Evolutionary conservation across 129 eudicot species (phyloP), one percentile per base, ranked within the genome.

Genomic region (Flaveria bidentis): DNA sequence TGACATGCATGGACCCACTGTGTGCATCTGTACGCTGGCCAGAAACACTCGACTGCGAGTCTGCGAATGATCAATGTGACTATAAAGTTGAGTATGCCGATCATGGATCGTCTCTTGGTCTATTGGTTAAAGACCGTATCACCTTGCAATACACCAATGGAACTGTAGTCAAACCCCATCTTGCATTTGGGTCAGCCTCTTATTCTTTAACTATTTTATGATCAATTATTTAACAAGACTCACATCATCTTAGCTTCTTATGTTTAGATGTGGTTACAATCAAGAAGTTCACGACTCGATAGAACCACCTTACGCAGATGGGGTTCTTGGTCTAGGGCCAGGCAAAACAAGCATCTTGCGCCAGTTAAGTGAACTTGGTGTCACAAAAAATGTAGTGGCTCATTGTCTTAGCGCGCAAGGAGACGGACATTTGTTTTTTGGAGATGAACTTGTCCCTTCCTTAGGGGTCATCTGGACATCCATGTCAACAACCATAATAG

Each of bases 171-270:
- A 30, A 63, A 28, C 63, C 79, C 30, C 50, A 2, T 64, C 57
- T 75, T 62, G 71, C 79, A 63, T 63, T 75, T 18, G 79, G 79
- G 79, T 75, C 18, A 30, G 16, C 79, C 51, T 75, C 47, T 3
- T 47, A 57, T 17, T 63, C 11, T 26, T 75, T 3, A 1, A 16
- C 26, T 8, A 36, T 60, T 74, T 62, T 26, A 6, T n/a, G 64
- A 5, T 18, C 46, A 0, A 6, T 41, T 11, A 22, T 56, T 60
- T 25, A 4, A n/a, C 14, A 22, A 23, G 33, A 18, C 15, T 46
- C 36, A 61, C 16, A 18, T 7, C 16, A 14, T 28, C 45, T 13
- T 39, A 39, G 10, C 23, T 16, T 44, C 5, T 0, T 74, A 36
- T 7, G 22, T 26, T 14, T 2, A 74, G 79, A 49, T 75, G 79